Percentiles rank a stretch among this genome's conserved stretches.
phyloP scores from a whole-genome alignment of 2,329 filamentous ascomycete genomes.

The Fragosphaeria purpurea region DNA sequence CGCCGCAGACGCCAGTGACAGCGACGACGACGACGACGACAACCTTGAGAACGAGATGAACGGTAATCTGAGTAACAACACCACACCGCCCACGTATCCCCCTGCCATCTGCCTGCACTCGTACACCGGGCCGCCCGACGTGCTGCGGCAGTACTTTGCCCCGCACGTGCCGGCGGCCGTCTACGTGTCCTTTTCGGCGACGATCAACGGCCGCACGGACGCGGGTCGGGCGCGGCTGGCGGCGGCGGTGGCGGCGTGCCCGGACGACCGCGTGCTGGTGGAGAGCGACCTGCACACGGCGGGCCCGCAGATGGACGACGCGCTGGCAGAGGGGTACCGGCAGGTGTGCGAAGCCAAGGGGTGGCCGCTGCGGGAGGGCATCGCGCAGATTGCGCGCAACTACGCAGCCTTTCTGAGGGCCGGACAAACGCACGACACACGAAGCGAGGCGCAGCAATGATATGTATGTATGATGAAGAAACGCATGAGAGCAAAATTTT shows the following conservation, averaged over 20 bases:
- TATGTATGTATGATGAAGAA: too few relatives aligned
- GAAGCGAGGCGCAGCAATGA: too few relatives aligned
- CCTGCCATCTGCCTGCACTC: constrained; percentile 90
- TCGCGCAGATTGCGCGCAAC: constrained; percentile 58
- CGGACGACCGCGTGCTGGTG: constrained; percentile 68
- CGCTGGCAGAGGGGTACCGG: constrained; percentile 65
- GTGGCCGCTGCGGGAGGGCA: constrained; percentile 66
- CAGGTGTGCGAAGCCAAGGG: constrained; percentile 67
- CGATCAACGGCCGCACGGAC: constrained; percentile 62
- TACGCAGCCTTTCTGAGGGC: constrained; percentile 58
- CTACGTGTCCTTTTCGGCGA: constrained; percentile 80
- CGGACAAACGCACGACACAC: not conserved
- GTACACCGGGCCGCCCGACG: constrained; percentile 69
- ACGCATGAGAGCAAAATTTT: too few relatives aligned
- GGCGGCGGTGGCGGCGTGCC: constrained; percentile 59
- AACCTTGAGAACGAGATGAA: constrained; percentile 10
- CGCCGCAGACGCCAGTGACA: constrained; percentile 23
- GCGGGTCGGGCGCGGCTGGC: constrained; percentile 40
- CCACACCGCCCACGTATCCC: constrained; percentile 51
- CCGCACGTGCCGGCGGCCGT: constrained; percentile 63
- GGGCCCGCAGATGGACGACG: constrained; percentile 67
- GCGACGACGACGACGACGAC: constrained; percentile 23
- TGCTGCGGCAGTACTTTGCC: constrained; percentile 68
- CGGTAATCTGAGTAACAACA: too few relatives aligned
- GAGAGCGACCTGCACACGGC: constrained; percentile 87